These are phyloP conservation scores for Mycena belliarum DNA, from an alignment of 768 basidiomycete species.

Conservation along the genomic window DNA sequence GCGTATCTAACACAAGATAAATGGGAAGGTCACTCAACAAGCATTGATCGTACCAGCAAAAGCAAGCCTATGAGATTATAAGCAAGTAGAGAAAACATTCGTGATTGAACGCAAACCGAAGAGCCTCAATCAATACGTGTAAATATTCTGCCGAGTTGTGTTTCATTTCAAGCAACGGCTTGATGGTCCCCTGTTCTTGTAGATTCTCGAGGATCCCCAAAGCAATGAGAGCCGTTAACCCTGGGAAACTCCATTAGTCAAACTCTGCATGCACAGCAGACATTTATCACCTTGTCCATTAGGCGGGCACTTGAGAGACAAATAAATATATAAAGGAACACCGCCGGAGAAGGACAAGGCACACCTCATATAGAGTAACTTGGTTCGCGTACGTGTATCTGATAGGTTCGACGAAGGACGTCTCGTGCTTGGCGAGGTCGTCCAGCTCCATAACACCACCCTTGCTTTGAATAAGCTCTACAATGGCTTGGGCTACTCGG, in stretches of 20 bases:
- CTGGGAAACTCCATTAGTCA: constrained; percentile 32
- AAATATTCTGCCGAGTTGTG: constrained; percentile 92
- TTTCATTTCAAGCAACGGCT: constrained; percentile 74
- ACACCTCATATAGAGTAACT: constrained; percentile 89
- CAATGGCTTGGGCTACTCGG: constrained; percentile 83
- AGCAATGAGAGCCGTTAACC: constrained; percentile 90
- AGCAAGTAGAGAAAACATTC: background rate
- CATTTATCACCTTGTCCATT: constrained; percentile 80
- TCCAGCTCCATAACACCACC: constrained; percentile 94
- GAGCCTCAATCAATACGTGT: constrained; percentile 82
- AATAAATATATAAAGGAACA: constrained; percentile 2
- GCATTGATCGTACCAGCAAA: constrained; percentile 62
- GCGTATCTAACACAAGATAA: constrained; percentile 57
- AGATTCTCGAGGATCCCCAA: constrained; percentile 90
- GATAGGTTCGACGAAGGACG: constrained; percentile 86
- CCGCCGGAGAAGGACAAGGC: constrained; percentile 10
- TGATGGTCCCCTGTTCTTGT: constrained; percentile 69
- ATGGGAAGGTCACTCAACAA: too few relatives aligned
- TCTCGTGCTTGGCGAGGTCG: constrained; percentile 85
- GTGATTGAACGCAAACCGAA: constrained; percentile 53
- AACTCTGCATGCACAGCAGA: background rate
- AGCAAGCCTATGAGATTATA: constrained; percentile 39
- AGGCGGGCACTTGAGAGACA: constrained; percentile 77
- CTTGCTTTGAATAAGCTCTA: constrained; percentile 78
- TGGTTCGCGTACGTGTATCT: constrained; percentile 84